These are phyloP conservation scores for Escovopsis sp. DNA, from an alignment of 2,329 filamentous ascomycete species.

Conservation along the genomic window DNA sequence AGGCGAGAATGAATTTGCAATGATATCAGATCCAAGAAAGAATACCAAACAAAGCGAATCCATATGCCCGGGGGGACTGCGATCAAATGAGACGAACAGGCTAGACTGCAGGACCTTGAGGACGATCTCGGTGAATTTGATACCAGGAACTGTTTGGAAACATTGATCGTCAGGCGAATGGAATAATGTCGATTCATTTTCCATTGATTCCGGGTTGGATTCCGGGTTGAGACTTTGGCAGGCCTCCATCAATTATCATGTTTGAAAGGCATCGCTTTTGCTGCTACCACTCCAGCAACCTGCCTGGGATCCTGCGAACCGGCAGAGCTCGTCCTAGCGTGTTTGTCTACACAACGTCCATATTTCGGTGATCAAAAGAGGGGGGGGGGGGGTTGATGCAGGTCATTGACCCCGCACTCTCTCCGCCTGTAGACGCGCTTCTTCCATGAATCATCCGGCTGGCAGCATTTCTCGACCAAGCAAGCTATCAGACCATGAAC, in stretches of 20 bases:
- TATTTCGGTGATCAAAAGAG: no score
- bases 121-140: slow-evolving; percentile 16
- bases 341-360: background rate
- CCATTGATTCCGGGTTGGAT: background rate
- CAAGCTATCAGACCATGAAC: no score
- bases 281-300: background rate
- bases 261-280: background rate
- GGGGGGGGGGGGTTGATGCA: no score
- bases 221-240: background rate
- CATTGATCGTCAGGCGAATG: background rate
- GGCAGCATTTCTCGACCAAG: no score
- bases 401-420: no score
- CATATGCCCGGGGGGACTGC: slow-evolving; percentile 19
- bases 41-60: slow-evolving; percentile 4
- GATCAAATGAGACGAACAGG: slow-evolving; percentile 11
- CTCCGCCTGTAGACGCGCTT: no score
- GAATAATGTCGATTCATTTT: background rate
- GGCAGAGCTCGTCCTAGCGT: background rate
- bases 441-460: no score
- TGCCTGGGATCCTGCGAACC: background rate
- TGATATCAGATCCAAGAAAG: slow-evolving; percentile 3
- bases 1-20: slow-evolving; percentile 12
- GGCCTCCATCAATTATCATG: background rate
- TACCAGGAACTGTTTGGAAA: background rate
- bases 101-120: slow-evolving; percentile 4